These are phyloP conservation scores for Sequoia sempervirens DNA, from an alignment of 75 land plant species.

Conservation along the genomic window DNA sequence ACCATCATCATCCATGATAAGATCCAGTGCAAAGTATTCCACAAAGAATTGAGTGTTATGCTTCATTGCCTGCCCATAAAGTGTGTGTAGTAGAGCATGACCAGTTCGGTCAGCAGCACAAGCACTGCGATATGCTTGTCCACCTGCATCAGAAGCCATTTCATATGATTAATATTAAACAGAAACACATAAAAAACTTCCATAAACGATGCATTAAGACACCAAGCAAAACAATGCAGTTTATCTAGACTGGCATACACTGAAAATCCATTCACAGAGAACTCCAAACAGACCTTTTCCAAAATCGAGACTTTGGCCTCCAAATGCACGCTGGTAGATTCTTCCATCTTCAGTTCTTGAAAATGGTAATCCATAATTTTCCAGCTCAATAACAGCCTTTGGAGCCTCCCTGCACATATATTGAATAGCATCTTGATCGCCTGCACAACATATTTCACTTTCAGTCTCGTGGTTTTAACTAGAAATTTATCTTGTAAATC, in stretches of 20 bases:
- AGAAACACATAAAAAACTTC: not conserved
- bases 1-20: slow-evolving; percentile 85
- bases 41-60: slow-evolving; percentile 98
- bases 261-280: not conserved
- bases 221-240: not conserved
- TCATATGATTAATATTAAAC: not conserved
- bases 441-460: slow-evolving; percentile 23
- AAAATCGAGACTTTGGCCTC: slow-evolving; percentile 97
- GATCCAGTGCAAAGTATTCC: slow-evolving; percentile 93
- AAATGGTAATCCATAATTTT: slow-evolving; percentile 94
- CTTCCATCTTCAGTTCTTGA: slow-evolving; percentile 97
- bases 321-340: slow-evolving; percentile 98
- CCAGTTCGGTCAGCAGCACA: slow-evolving; percentile 99
- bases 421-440: slow-evolving; percentile 99
- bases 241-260: not conserved
- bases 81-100: slow-evolving; percentile 91
- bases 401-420: slow-evolving; percentile 99
- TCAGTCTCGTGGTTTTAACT: not conserved
- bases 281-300: slow-evolving; percentile 22
- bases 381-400: slow-evolving; percentile 94
- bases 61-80: slow-evolving; percentile 96
- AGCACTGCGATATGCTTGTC: slow-evolving; percentile 98
- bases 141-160: slow-evolving; percentile 50
- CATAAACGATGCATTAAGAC: not conserved
- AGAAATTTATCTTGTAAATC: not conserved